A percentile compares a stretch with the other conserved stretches of the same genome.
Evolutionary conservation across 305 asterid genomes (phyloP).

Genomic region (Rubia balearica): DNA sequence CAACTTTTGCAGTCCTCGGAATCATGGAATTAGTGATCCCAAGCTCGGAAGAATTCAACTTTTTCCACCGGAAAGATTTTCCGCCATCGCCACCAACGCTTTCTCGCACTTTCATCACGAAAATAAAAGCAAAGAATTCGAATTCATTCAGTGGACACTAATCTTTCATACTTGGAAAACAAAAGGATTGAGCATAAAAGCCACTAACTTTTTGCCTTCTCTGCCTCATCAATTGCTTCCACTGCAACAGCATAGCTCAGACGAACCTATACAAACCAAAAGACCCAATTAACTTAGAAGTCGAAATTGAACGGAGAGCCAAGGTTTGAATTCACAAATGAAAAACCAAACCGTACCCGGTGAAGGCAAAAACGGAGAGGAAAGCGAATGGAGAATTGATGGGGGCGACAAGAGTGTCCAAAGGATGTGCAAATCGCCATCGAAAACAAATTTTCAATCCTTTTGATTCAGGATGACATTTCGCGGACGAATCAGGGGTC

Average conservation of each 20-base stretch:
- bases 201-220: conserved; percentile 37
- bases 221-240: conserved; percentile 52
- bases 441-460: background rate
- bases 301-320: background rate
- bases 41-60: conserved; percentile 58
- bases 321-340: background rate
- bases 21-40: conserved; percentile 68
- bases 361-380: conserved; percentile 43
- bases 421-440: conserved; percentile 66
- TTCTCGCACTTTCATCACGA: conserved; percentile 22
- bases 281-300: background rate
- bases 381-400: conserved; percentile 26
- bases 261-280: conserved; percentile 29
- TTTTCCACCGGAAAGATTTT: conserved; percentile 51
- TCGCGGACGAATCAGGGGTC: background rate
- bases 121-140: conserved; percentile 1
- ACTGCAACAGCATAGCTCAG: conserved; percentile 42
- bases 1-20: conserved; percentile 56
- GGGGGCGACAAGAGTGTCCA: conserved; percentile 52
- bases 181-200: conserved; percentile 3
- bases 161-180: background rate
- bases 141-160: background rate
- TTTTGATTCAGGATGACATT: background rate
- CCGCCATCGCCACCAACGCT: conserved; percentile 19
- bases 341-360: conserved; percentile 31